Base-by-base conservation (phyloP, 2,329 filamentous ascomycete genomes). In the Conoideocrella luteorostrata region DNA sequence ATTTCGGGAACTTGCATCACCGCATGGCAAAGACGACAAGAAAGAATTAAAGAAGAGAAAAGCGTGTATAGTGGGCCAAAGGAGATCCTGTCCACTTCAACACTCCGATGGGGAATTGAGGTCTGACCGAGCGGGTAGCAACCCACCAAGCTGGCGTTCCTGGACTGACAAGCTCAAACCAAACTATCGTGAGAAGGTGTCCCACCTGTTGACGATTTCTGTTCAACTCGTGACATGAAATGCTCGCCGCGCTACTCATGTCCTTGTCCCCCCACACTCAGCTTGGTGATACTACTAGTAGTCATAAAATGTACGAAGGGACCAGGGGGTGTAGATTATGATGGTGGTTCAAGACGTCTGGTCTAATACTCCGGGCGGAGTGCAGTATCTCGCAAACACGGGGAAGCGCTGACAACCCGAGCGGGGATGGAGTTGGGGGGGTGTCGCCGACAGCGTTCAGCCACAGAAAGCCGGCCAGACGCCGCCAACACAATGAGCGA, bases 221-320 rank as follows among this genome's bases (percentile, higher is more conserved):
- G 29, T 15, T 32, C 39, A 20, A n/a, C 39, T 41, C 39, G 39
- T 41, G 39, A 41, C 39, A 24, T n/a, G 18, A 20, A 13, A 13
- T 11, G 36, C 28, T 17, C 13, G 7, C 18, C 18, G 21, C 22
- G 23, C 20, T 29, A 26, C 11, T 18, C 9, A 24, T 18, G 39
- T 32, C 26, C 13, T 28, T 41, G 34, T 9, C 20, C n/a, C n/a
- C n/a, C n/a, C n/a, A n/a, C n/a, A n/a, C n/a, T n/a, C n/a, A n/a
- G n/a, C n/a, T n/a, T n/a, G n/a, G n/a, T n/a, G n/a, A n/a, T n/a
- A n/a, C n/a, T n/a, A n/a, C n/a, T n/a, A n/a, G n/a, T n/a, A n/a
- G n/a, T n/a, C n/a, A n/a, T n/a, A n/a, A n/a, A n/a, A n/a, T n/a
- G n/a, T n/a, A n/a, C n/a, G n/a, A n/a, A n/a, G n/a, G n/a, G n/a